These are phyloP conservation scores for Apiotrichum veenhuisii DNA, from an alignment of 1,284 basidiomycete species.

Conservation along the genomic window DNA sequence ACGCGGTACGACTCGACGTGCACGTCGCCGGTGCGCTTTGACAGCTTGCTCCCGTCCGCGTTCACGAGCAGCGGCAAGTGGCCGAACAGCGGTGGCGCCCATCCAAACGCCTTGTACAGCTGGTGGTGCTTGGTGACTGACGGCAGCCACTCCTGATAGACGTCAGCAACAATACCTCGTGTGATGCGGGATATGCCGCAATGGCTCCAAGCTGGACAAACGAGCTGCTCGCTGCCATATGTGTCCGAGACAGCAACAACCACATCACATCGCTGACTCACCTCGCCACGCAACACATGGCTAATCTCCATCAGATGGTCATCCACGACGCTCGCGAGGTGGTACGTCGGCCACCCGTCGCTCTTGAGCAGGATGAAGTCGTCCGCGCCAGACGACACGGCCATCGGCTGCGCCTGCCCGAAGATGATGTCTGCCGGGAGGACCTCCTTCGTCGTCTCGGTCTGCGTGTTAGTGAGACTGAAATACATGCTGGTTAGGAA, in stretches of 20 bases:
- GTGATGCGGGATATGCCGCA: background rate
- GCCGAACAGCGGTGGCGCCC: conserved; percentile 74
- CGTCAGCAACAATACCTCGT: background rate
- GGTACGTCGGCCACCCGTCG: conserved; percentile 92
- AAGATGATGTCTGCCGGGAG: conserved; percentile 33
- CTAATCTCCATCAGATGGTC: conserved; percentile 95
- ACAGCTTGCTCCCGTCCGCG: conserved; percentile 87
- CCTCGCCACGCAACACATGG: conserved; percentile 92
- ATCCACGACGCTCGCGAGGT: conserved; percentile 92
- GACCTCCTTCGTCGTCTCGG: conserved; percentile 16
- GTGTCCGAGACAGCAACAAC: too few species aligned
- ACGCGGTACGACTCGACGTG: conserved; percentile 82
- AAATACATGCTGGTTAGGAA: background rate
- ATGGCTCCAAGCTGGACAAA: too few species aligned
- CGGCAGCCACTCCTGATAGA: conserved; percentile 78
- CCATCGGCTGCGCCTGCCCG: conserved; percentile 28
- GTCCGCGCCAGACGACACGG: conserved; percentile 51
- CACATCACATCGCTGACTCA: too few species aligned
- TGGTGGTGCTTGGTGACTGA: conserved; percentile 91
- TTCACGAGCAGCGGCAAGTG: conserved; percentile 91
- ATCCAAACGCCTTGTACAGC: conserved; percentile 73
- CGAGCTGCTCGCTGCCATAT: too few species aligned
- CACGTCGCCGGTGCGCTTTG: conserved; percentile 87
- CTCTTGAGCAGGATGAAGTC: conserved; percentile 92
- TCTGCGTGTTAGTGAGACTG: conserved; percentile 6